These are phyloP conservation scores for Epichloe glyceriae DNA, from an alignment of 2,329 filamentous ascomycete species.

Conservation along the genomic window DNA sequence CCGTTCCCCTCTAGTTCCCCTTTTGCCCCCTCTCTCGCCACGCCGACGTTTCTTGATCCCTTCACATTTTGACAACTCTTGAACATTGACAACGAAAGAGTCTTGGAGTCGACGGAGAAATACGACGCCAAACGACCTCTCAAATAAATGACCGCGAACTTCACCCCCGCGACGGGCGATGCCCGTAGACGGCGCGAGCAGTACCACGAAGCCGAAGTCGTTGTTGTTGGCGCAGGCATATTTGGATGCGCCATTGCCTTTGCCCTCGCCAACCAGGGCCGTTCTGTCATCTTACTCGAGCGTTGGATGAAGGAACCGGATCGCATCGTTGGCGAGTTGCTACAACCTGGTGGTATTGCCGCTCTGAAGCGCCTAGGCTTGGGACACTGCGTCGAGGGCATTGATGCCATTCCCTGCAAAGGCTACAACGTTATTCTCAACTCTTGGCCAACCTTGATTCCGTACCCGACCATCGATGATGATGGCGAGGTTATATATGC, in stretches of 20 bases:
- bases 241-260: conserved; percentile 79
- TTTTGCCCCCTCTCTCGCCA: neutral
- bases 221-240: conserved; percentile 84
- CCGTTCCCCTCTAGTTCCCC: neutral
- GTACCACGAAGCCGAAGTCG: conserved; percentile 63
- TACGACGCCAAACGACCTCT: neutral
- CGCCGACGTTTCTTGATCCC: neutral
- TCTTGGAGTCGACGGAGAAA: neutral
- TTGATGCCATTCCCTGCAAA: conserved; percentile 70
- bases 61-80: neutral
- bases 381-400: conserved; percentile 69
- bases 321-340: conserved; percentile 86
- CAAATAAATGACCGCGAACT: neutral
- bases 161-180: conserved; percentile 18
- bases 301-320: conserved; percentile 83
- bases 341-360: conserved; percentile 82
- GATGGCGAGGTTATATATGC: conserved; percentile 26
- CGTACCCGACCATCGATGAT: conserved; percentile 57
- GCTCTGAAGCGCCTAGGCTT: conserved; percentile 73
- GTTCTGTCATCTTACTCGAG: conserved; percentile 84
- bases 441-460: conserved; percentile 57
- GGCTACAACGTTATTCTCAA: conserved; percentile 86
- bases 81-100: neutral
- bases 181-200: conserved; percentile 33
- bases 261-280: conserved; percentile 74